phyloP scores from a whole-genome alignment of 306 rosid genomes.

The Morella rubra region DNA sequence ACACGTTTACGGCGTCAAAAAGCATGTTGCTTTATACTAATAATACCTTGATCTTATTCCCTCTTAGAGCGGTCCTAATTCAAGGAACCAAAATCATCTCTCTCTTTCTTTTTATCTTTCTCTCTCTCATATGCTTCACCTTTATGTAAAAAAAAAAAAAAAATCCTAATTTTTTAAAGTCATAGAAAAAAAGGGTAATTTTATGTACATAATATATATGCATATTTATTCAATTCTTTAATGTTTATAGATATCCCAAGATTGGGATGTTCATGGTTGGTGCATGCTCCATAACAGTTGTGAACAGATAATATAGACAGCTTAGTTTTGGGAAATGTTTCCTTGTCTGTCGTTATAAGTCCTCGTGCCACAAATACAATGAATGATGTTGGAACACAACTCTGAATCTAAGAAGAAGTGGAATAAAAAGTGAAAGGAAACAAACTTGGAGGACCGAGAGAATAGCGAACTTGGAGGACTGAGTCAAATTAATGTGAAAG shows the following conservation, averaged over 20 bases:
- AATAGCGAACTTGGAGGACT: too few relatives aligned
- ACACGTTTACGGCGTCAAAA: not conserved
- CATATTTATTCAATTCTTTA: not conserved
- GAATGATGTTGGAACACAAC: too few relatives aligned
- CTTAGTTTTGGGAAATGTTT: not conserved
- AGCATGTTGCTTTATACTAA: not conserved
- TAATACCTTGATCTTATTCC: not conserved
- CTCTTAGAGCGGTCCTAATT: not conserved
- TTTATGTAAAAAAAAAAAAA: too few relatives aligned
- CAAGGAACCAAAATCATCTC: not conserved
- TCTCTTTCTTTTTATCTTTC: too few relatives aligned
- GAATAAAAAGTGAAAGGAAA: too few relatives aligned
- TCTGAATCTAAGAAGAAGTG: too few relatives aligned
- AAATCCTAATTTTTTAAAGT: too few relatives aligned
- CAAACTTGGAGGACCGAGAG: too few relatives aligned
- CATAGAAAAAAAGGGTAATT: too few relatives aligned
- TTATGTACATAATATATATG: too few relatives aligned
- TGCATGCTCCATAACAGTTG: not conserved
- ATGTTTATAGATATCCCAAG: not conserved
- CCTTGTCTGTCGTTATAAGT: not conserved
- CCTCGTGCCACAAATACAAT: not conserved
- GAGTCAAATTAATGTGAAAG: too few relatives aligned
- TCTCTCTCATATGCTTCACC: too few relatives aligned
- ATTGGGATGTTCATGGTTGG: not conserved
- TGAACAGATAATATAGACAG: not conserved